A percentile compares a stretch with the other conserved stretches of the same genome.
Evolutionary conservation across 257 asterid genomes (phyloP).

Genomic region (Salvia miltiorrhiza): DNA sequence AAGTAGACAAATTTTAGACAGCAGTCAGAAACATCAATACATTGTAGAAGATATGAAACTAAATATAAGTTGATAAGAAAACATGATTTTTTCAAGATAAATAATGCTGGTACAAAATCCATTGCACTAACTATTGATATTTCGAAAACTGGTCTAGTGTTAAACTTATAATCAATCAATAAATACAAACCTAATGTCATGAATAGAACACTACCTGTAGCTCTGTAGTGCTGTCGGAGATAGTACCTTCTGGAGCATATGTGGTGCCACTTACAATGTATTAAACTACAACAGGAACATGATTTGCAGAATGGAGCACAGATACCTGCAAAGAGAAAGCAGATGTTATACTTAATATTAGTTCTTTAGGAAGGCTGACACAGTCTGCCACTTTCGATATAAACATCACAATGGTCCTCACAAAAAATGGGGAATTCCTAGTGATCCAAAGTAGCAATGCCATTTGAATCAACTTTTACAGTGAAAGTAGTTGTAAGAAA

Average conservation of each 20-base stretch:
- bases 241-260: constrained; percentile 92
- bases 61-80: not conserved
- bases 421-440: not conserved
- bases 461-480: not conserved
- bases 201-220: constrained; percentile 52
- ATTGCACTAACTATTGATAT: too few relatives aligned
- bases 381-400: not conserved
- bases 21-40: not conserved
- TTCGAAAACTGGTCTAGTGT: too few relatives aligned
- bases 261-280: constrained; percentile 89
- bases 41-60: not conserved
- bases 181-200: not conserved
- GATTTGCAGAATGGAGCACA: constrained; percentile 72
- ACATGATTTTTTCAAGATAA: not conserved
- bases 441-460: constrained; percentile 2
- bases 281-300: constrained; percentile 61
- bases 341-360: constrained; percentile 9
- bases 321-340: constrained; percentile 54
- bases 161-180: constrained; percentile 1
- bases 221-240: constrained; percentile 54
- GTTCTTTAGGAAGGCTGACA: constrained; percentile 15
- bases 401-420: not conserved
- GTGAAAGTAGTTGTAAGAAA: constrained; percentile 5
- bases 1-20: not conserved
- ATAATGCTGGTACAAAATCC: too few relatives aligned